Evolutionary conservation across 78 protist species (phyloP).

Genomic region (Chrysochromulina tobinii): DNA sequence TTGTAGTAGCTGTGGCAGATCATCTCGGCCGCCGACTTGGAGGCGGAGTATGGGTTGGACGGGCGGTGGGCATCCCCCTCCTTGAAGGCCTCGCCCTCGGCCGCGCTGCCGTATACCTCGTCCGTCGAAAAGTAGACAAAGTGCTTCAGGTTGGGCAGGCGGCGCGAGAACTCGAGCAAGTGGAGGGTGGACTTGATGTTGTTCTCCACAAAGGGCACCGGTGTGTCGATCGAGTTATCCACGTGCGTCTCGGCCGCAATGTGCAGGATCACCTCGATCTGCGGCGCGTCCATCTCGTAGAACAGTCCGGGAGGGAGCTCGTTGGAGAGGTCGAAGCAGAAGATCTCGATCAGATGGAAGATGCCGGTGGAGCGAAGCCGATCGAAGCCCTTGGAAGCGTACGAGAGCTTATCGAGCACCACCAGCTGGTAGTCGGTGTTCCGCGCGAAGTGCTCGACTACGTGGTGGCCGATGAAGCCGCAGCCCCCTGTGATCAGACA

Average conservation of each 20-base stretch:
- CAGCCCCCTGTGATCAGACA: not conserved
- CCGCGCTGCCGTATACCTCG: constrained; percentile 10
- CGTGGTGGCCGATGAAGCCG: constrained; percentile 3
- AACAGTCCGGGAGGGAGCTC: not conserved
- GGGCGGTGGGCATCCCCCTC: not conserved
- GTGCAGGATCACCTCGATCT: not conserved
- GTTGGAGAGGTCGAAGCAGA: not conserved
- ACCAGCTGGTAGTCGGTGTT: not conserved
- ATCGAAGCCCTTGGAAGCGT: not conserved
- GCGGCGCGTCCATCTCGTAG: not conserved
- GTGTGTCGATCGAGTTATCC: constrained; percentile 14
- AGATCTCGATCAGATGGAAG: not conserved
- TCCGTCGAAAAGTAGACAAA: constrained; percentile 6
- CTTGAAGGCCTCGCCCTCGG: not conserved
- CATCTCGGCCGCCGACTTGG: constrained; percentile 27
- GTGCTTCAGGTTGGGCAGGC: not conserved
- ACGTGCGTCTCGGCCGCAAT: constrained; percentile 7
- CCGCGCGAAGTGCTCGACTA: not conserved
- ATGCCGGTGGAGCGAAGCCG: constrained; percentile 1
- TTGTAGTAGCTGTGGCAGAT: constrained; percentile 9
- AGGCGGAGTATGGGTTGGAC: constrained; percentile 15
- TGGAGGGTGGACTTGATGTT: not conserved
- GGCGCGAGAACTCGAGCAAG: not conserved
- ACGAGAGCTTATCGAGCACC: not conserved
- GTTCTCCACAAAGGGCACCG: constrained; percentile 6